Evolutionary conservation across 1,284 basidiomycete species (phyloP).

Genomic region (Thelephora terrestris): DNA sequence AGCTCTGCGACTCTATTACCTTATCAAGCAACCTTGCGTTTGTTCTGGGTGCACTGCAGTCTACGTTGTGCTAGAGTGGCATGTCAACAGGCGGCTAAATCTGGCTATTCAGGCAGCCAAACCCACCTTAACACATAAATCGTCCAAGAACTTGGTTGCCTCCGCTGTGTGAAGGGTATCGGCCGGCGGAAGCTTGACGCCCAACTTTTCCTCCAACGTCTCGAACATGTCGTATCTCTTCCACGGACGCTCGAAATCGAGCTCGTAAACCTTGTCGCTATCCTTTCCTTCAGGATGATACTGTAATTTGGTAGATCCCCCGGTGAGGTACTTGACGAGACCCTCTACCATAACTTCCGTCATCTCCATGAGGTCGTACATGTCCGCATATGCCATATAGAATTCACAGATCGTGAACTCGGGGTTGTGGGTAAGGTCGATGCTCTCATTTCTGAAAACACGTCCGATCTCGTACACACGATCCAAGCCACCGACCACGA

Average conservation of each 20-base stretch:
- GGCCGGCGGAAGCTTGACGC: constrained; percentile 88
- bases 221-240: constrained; percentile 98
- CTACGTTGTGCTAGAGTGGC: constrained; percentile 77
- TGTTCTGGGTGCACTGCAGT: constrained; percentile 92
- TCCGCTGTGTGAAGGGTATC: constrained; percentile 85
- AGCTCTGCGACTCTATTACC: constrained; percentile 28
- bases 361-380: constrained; percentile 98
- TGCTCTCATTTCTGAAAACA: constrained; percentile 98
- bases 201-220: constrained; percentile 91
- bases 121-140: constrained; percentile 73
- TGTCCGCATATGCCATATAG: constrained; percentile 99
- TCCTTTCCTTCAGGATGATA: constrained; percentile 95
- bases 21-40: constrained; percentile 96
- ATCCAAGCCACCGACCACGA: constrained; percentile 95
- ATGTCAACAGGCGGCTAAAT: not conserved
- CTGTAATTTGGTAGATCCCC: constrained; percentile 72
- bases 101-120: not conserved
- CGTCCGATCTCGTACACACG: constrained; percentile 98
- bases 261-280: constrained; percentile 57
- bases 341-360: constrained; percentile 91
- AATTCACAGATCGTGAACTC: constrained; percentile 99
- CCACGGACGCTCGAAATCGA: constrained; percentile 96
- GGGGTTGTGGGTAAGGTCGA: constrained; percentile 97
- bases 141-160: constrained; percentile 83
- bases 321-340: constrained; percentile 82